These are phyloP conservation scores for Saxophila tyrrhenica DNA, from an alignment of 495 filamentous ascomycete genomes.

Conservation along the genomic window DNA sequence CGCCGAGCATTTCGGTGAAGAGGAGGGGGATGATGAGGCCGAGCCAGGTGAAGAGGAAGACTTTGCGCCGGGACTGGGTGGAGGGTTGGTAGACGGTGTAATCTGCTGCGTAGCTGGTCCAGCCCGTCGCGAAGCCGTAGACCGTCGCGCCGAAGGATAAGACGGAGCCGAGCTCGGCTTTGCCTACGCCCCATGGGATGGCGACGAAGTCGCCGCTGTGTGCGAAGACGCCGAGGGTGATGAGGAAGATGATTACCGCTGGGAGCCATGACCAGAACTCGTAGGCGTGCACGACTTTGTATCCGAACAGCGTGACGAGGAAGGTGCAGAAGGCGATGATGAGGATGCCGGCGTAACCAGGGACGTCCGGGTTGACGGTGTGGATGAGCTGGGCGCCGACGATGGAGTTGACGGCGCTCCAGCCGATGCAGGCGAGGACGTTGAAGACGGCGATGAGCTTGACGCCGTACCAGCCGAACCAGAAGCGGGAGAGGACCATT, in stretches of 20 bases:
- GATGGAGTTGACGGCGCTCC: conserved; percentile 59
- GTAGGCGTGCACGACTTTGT: conserved; percentile 70
- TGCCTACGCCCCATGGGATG: conserved; percentile 52
- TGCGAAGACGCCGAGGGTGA: conserved; percentile 61
- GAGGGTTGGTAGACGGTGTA: conserved; percentile 75
- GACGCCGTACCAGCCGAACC: conserved; percentile 62
- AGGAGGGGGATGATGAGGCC: conserved; percentile 62
- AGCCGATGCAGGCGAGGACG: conserved; percentile 64
- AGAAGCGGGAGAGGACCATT: conserved; percentile 78
- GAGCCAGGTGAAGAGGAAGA: conserved; percentile 59
- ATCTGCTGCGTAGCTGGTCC: conserved; percentile 70
- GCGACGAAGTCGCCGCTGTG: conserved; percentile 63
- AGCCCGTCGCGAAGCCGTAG: conserved; percentile 70
- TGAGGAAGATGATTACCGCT: conserved; percentile 64
- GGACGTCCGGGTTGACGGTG: conserved; percentile 59
- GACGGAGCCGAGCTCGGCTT: conserved; percentile 49
- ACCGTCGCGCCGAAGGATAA: conserved; percentile 65
- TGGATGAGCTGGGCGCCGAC: conserved; percentile 75
- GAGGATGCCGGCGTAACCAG: conserved; percentile 66
- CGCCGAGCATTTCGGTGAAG: conserved; percentile 70
- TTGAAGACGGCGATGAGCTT: conserved; percentile 69
- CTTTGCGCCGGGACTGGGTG: conserved; percentile 41
- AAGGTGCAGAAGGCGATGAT: conserved; percentile 64
- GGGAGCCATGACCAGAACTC: conserved; percentile 75
- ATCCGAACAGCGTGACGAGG: conserved; percentile 61